Percentiles rank a stretch among this genome's conserved stretches.
Evolutionary conservation across 2,329 filamentous ascomycete genomes (phyloP).

Genomic region (Onygenales sp.): DNA sequence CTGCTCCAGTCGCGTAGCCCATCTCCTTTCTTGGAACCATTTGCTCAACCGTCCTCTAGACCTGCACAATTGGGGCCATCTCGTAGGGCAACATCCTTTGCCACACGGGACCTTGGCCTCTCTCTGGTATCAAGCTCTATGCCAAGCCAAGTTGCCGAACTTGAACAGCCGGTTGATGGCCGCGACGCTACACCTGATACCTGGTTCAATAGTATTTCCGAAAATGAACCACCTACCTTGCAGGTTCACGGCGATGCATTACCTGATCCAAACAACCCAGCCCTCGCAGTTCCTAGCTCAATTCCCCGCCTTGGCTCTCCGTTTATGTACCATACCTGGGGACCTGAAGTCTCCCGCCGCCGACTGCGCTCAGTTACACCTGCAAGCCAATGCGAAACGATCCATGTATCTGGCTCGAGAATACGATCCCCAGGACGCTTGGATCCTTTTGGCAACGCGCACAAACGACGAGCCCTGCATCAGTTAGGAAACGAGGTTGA

Average conservation of each 20-base stretch:
- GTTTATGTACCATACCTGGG: conserved; percentile 42
- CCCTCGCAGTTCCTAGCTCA: conserved; percentile 13
- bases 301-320: conserved; percentile 39
- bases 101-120: conserved; percentile 35
- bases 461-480: conserved; percentile 50
- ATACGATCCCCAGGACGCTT: conserved; percentile 46
- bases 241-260: not conserved
- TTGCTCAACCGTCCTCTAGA: conserved; percentile 20
- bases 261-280: not conserved
- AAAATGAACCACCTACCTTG: conserved; percentile 14
- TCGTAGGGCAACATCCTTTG: conserved; percentile 24
- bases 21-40: conserved; percentile 43
- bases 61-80: conserved; percentile 16
- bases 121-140: conserved; percentile 33
- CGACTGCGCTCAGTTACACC: conserved; percentile 22
- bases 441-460: conserved; percentile 43
- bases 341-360: conserved; percentile 30
- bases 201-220: conserved; percentile 25
- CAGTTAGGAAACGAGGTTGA: conserved; percentile 44
- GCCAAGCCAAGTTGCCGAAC: conserved; percentile 24
- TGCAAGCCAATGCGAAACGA: conserved; percentile 31
- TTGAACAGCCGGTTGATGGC: not conserved
- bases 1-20: conserved; percentile 52
- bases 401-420: conserved; percentile 35
- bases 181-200: not conserved